Conservation (phyloP, 73 alveolate genomes). For the Paramecium sonneborni region DNA sequence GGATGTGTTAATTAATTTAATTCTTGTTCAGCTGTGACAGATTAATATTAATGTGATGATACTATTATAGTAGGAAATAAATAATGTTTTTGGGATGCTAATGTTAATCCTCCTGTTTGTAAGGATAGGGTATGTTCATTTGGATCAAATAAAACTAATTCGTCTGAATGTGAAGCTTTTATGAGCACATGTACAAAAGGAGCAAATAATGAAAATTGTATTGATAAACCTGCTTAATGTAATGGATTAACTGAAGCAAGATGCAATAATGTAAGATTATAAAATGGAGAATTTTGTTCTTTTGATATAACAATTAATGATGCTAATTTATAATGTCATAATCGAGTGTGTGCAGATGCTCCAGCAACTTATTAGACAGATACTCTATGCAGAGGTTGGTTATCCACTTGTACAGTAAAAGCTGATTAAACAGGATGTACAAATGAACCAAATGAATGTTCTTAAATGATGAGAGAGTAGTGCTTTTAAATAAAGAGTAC, state of each 20-base stretch:
- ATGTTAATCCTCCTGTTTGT: background rate
- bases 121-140: background rate
- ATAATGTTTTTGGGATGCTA: background rate
- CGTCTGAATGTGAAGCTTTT: background rate
- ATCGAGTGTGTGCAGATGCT: slow-evolving; percentile 10
- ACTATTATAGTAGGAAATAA: background rate
- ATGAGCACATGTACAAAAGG: background rate
- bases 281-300: background rate
- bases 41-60: background rate
- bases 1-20: background rate
- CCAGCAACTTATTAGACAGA: background rate
- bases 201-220: background rate
- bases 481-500: background rate
- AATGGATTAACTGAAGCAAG: background rate
- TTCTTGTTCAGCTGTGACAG: background rate
- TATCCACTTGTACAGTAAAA: background rate
- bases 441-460: background rate
- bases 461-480: background rate
- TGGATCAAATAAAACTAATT: background rate
- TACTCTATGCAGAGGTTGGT: background rate
- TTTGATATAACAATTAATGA: background rate
- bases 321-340: background rate
- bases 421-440: background rate
- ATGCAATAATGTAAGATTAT: background rate
- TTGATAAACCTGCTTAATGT: background rate